Conservation (phyloP, 2,329 filamentous ascomycete genomes). For the Trichoderma semiorbis region DNA sequence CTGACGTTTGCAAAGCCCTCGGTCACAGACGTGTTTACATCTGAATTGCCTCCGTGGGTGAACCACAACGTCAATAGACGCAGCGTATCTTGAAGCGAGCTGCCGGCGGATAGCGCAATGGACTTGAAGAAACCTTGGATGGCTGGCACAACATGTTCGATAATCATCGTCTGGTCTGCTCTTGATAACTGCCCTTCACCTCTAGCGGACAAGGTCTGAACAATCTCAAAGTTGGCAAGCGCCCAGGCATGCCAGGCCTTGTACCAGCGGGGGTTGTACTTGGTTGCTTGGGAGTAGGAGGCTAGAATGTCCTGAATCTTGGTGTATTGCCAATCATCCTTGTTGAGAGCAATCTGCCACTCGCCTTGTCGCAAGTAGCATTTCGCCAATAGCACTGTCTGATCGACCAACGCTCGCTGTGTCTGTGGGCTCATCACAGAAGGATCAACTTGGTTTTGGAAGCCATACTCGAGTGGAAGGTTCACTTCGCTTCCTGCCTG, state of each 20-base stretch:
- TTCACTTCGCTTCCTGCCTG: conserved; percentile 47
- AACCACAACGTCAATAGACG: conserved; percentile 95
- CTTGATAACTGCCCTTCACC: conserved; percentile 50
- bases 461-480: conserved; percentile 46
- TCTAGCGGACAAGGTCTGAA: conserved; percentile 72
- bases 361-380: conserved; percentile 96
- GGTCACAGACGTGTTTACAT: conserved; percentile 83
- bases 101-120: conserved; percentile 85
- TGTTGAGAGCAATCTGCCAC: conserved; percentile 84
- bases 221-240: conserved; percentile 95
- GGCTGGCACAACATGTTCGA: conserved; percentile 89
- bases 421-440: conserved; percentile 47
- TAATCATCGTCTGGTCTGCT: conserved; percentile 62
- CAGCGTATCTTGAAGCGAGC: conserved; percentile 92
- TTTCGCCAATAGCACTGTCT: conserved; percentile 77
- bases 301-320: conserved; percentile 82
- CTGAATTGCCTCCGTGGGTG: conserved; percentile 79
- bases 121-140: conserved; percentile 97
- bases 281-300: conserved; percentile 89
- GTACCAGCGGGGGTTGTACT: conserved; percentile 93
- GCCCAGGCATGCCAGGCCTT: conserved; percentile 99
- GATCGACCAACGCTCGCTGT: conserved; percentile 54
- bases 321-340: conserved; percentile 83
- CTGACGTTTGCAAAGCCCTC: conserved; percentile 90
- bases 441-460: conserved; percentile 46